Percentiles rank a stretch among this genome's conserved stretches.
phyloP scores from a whole-genome alignment of 202 grass and related monocot genomes.

The Zizania palustris region DNA sequence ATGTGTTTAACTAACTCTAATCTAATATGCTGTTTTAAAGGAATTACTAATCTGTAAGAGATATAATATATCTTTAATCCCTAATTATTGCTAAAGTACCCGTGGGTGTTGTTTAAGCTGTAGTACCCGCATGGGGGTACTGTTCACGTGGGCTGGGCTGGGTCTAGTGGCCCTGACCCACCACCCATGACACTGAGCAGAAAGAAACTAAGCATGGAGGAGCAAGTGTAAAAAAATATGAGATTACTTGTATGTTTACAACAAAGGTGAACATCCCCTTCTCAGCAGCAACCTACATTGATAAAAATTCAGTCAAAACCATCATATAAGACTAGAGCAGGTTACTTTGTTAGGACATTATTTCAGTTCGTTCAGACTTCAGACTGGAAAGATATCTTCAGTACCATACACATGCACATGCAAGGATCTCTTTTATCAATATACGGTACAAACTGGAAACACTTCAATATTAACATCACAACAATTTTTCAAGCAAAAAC shows the following conservation, averaged over 20 bases:
- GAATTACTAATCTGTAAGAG: no score
- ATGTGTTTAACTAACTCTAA: no score
- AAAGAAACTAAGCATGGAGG: conserved; percentile 3
- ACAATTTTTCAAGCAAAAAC: neutral
- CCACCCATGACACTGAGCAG: neutral
- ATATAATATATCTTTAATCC: no score
- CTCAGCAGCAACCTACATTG: conserved; percentile 75
- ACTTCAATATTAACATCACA: conserved; percentile 1
- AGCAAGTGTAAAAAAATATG: neutral
- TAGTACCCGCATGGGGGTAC: no score
- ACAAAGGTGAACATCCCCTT: conserved; percentile 92
- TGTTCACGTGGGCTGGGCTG: no score
- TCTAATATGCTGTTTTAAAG: no score
- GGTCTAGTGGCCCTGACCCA: no score
- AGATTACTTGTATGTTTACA: conserved; percentile 92
- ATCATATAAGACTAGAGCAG: conserved; percentile 20
- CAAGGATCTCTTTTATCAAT: neutral
- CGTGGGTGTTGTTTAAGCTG: no score
- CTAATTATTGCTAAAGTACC: no score
- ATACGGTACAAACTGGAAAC: conserved; percentile 16
- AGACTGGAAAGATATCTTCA: conserved; percentile 17
- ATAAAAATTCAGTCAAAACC: conserved; percentile 30
- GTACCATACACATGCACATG: neutral
- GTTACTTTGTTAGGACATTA: neutral
- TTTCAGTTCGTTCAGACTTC: conserved; percentile 20